Percentiles rank a stretch among this genome's conserved stretches.
Evolutionary conservation across 352 stramenopile genomes (phyloP).

Genomic region (Phytophthora idaei): DNA sequence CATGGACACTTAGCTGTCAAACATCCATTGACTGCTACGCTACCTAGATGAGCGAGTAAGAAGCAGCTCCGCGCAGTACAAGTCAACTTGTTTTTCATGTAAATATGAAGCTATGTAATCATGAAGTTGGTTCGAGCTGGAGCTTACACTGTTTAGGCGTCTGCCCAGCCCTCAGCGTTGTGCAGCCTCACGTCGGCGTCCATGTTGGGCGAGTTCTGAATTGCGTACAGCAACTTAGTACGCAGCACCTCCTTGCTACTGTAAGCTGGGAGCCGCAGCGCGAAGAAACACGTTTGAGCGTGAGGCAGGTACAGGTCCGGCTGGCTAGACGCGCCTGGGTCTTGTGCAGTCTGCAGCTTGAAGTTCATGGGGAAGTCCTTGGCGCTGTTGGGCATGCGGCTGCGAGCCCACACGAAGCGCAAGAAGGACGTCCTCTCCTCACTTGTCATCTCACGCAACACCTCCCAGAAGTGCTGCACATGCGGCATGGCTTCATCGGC

Average conservation of each 20-base stretch:
- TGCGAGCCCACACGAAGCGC: conserved; percentile 98
- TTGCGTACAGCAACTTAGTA: conserved; percentile 91
- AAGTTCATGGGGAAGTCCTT: conserved; percentile 98
- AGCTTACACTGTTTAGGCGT: conserved; percentile 52
- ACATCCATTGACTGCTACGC: too few species aligned
- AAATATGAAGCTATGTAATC: conserved; percentile 29
- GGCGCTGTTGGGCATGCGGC: conserved; percentile 95
- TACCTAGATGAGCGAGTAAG: neutral
- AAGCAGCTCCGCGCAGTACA: neutral
- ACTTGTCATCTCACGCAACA: conserved; percentile 95
- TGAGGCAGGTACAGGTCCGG: conserved; percentile 95
- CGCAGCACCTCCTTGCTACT: conserved; percentile 89
- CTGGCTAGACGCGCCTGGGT: conserved; percentile 71
- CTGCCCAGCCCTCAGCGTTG: conserved; percentile 92
- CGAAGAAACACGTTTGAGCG: conserved; percentile 99
- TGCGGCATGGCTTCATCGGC: conserved; percentile 92
- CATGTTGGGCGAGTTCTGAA: conserved; percentile 97
- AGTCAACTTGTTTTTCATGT: conserved; percentile 9
- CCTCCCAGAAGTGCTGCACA: conserved; percentile 96
- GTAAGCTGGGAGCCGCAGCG: conserved; percentile 96
- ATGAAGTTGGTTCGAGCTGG: conserved; percentile 8
- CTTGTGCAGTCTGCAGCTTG: conserved; percentile 89
- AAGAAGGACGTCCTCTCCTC: conserved; percentile 96
- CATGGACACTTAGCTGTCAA: neutral
- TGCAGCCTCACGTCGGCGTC: conserved; percentile 91